These are phyloP conservation scores for Physcomitrellopsis africana DNA, from an alignment of 225 moss, liverwort and hornwort species.

Conservation along the genomic window DNA sequence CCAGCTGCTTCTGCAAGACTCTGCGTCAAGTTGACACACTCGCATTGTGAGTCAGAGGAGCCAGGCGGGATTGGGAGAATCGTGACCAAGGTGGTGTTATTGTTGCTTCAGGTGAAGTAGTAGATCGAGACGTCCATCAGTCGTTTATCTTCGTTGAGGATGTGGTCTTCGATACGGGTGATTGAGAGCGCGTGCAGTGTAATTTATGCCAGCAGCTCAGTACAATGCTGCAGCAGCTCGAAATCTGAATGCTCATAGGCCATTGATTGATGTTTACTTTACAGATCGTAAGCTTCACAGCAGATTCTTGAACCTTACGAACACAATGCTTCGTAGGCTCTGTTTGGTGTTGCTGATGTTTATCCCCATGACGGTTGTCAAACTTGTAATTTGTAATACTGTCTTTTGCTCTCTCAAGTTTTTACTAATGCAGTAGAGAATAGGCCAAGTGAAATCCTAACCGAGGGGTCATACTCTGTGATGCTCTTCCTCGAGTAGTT, in stretches of 20 bases:
- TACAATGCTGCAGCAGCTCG: too few species aligned
- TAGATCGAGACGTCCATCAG: neutral
- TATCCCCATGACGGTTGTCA: neutral
- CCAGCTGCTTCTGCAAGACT: neutral
- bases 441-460: slow-evolving; percentile 9
- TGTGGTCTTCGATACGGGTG: neutral
- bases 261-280: too few species aligned
- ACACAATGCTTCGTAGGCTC: neutral
- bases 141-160: neutral
- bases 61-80: slow-evolving; percentile 9
- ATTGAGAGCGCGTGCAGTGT: too few species aligned
- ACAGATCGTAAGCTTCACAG: neutral
- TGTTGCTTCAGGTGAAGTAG: neutral
- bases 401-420: slow-evolving; percentile 8
- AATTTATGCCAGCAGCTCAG: too few species aligned
- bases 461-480: slow-evolving; percentile 3
- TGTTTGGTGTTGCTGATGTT: neutral
- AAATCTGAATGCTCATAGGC: too few species aligned
- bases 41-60: slow-evolving; percentile 26
- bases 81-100: slow-evolving; percentile 17
- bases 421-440: neutral
- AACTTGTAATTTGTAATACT: slow-evolving; percentile 15
- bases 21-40: slow-evolving; percentile 4
- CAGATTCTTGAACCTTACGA: neutral
- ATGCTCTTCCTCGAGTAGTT: neutral